Conservation (phyloP, 495 filamentous ascomycete genomes). For the Penicillium soppii region DNA sequence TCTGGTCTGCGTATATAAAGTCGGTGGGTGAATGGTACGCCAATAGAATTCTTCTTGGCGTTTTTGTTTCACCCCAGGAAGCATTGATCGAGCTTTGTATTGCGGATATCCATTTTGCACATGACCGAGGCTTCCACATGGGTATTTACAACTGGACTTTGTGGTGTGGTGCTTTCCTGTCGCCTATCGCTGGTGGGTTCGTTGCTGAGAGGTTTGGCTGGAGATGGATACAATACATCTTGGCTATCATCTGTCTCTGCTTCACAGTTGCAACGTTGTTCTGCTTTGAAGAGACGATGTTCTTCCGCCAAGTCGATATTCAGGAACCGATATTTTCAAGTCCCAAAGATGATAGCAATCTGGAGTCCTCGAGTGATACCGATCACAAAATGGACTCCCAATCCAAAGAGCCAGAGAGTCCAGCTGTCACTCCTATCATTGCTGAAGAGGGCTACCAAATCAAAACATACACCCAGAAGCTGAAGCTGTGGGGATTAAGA, state of each 20-base stretch:
- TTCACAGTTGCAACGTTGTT: slow-evolving; percentile 52
- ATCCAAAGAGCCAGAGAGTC: not conserved
- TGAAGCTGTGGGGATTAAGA: slow-evolving; percentile 3
- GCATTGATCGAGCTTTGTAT: slow-evolving; percentile 49
- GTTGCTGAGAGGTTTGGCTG: slow-evolving; percentile 48
- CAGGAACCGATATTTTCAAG: not conserved
- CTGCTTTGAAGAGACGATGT: slow-evolving; percentile 55
- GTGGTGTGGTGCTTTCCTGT: slow-evolving; percentile 49
- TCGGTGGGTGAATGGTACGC: slow-evolving; percentile 49
- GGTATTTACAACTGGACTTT: slow-evolving; percentile 50
- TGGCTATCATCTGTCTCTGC: slow-evolving; percentile 49
- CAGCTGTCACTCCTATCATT: not conserved
- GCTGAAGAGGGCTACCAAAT: not conserved
- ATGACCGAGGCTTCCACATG: slow-evolving; percentile 53
- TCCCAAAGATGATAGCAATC: not conserved
- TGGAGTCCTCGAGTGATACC: not conserved
- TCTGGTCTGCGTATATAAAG: slow-evolving; percentile 47
- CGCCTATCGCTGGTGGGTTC: slow-evolving; percentile 51
- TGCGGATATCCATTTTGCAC: slow-evolving; percentile 52
- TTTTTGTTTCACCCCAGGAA: slow-evolving; percentile 54
- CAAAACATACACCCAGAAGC: slow-evolving; percentile 13
- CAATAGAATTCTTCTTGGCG: slow-evolving; percentile 50
- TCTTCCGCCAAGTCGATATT: slow-evolving; percentile 5
- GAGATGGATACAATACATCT: slow-evolving; percentile 50
- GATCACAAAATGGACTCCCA: not conserved